A percentile compares a stretch with the other conserved stretches of the same genome.
phyloP scores from a whole-genome alignment of 305 asterid genomes.

The Stenogyne calaminthoides region DNA sequence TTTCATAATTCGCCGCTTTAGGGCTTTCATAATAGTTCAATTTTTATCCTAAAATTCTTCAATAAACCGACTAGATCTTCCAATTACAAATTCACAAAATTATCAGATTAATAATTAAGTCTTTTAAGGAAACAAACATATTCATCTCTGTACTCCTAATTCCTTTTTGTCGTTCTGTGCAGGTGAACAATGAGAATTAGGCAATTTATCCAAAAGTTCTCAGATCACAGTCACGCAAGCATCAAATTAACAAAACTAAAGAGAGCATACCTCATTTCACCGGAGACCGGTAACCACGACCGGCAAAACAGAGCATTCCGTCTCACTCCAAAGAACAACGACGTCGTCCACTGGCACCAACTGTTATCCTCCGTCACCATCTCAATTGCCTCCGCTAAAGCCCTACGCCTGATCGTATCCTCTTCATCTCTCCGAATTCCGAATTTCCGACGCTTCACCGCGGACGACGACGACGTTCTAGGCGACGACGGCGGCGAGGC shows the following conservation, averaged over 20 bases:
- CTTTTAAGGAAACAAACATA: neutral
- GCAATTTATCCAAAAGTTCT: conserved; percentile 18
- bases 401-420: conserved; percentile 88
- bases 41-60: neutral
- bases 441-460: conserved; percentile 56
- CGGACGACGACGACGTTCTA: conserved; percentile 34
- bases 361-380: conserved; percentile 52
- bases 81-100: neutral
- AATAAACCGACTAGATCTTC: conserved; percentile 4
- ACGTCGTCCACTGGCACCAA: conserved; percentile 70
- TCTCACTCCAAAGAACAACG: conserved; percentile 68
- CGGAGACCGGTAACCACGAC: conserved; percentile 84
- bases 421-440: conserved; percentile 79
- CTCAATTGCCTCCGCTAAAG: conserved; percentile 79
- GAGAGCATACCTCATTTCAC: conserved; percentile 59
- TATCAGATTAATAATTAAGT: conserved; percentile 15
- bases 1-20: conserved; percentile 1
- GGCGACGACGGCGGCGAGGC: conserved; percentile 67
- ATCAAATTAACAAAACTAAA: neutral
- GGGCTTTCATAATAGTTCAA: conserved; percentile 11
- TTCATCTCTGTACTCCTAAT: neutral
- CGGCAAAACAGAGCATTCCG: conserved; percentile 91
- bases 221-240: neutral
- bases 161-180: neutral
- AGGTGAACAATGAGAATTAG: conserved; percentile 13